A percentile compares a stretch with the other conserved stretches of the same genome.
Conservation (phyloP, 2,329 filamentous ascomycete species). For the Albophoma yamanashiensis region DNA sequence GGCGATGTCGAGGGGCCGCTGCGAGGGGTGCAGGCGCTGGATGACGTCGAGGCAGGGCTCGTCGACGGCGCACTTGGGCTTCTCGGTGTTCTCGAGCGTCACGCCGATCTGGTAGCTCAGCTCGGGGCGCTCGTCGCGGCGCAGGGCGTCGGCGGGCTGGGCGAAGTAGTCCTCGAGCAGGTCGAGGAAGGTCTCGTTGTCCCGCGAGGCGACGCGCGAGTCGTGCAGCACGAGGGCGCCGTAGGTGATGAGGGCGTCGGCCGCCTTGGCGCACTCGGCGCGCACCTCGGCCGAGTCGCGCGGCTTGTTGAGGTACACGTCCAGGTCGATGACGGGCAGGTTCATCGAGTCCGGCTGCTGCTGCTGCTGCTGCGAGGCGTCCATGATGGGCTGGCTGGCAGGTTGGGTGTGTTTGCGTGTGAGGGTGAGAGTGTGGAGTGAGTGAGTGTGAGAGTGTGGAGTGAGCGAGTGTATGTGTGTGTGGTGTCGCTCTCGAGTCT, state of each 20-base stretch:
- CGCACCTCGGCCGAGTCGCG: conserved; percentile 30
- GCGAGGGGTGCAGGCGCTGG: conserved; percentile 37
- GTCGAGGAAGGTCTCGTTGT: conserved; percentile 48
- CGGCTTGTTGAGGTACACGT: conserved; percentile 38
- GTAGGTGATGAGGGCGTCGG: conserved; percentile 46
- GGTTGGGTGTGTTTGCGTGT: too few relatives aligned
- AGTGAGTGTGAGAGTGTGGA: too few relatives aligned
- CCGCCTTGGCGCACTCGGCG: conserved; percentile 42
- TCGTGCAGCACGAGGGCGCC: conserved; percentile 51
- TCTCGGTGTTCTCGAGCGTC: conserved; percentile 52
- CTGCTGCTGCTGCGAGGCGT: conserved; percentile 12
- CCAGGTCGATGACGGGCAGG: conserved; percentile 48
- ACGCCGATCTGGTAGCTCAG: conserved; percentile 51
- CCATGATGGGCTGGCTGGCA: conserved; percentile 9
- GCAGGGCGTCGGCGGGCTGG: conserved; percentile 36
- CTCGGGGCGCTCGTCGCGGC: conserved; percentile 43
- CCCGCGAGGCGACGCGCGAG: conserved; percentile 42
- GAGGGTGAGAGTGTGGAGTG: too few relatives aligned
- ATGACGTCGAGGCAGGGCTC: conserved; percentile 50
- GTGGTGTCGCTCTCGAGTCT: too few relatives aligned
- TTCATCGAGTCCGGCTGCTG: conserved; percentile 39
- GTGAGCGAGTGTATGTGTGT: too few relatives aligned
- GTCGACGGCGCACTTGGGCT: conserved; percentile 52
- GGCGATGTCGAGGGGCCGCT: conserved; percentile 47
- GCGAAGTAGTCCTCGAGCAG: conserved; percentile 56